phyloP scores from a whole-genome alignment of 495 filamentous ascomycete species.

The Hypoxylon rickii region DNA sequence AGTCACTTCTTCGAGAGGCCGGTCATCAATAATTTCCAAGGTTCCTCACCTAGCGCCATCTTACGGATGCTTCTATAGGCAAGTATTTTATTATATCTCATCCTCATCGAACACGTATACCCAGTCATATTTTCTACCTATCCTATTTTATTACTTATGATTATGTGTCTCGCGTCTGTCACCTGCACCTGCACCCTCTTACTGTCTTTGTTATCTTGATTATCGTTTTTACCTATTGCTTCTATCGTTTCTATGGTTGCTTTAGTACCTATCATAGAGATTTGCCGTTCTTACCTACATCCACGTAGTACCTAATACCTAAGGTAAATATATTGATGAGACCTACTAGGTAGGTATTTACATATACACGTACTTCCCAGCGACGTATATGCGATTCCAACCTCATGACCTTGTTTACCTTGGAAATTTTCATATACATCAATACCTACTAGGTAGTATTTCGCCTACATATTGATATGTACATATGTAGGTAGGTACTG shows the following conservation, averaged over 20 bases:
- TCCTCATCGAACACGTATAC: slow-evolving; percentile 34
- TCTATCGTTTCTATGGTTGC: neutral
- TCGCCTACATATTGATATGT: too few species aligned
- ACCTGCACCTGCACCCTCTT: slow-evolving; percentile 4
- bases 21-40: slow-evolving; percentile 36
- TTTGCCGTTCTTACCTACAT: neutral
- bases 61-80: slow-evolving; percentile 35
- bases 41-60: slow-evolving; percentile 19
- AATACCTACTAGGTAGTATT: too few species aligned
- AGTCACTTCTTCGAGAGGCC: slow-evolving; percentile 31
- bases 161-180: slow-evolving; percentile 11
- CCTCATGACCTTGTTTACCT: too few species aligned
- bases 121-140: slow-evolving; percentile 28
- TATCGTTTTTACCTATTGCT: too few species aligned
- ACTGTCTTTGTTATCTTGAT: too few species aligned
- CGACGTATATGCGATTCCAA: too few species aligned
- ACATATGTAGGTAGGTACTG: too few species aligned
- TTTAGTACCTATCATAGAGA: neutral
- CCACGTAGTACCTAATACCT: too few species aligned
- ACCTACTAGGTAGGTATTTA: too few species aligned
- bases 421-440: too few species aligned
- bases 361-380: too few species aligned
- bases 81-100: slow-evolving; percentile 34
- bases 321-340: too few species aligned
- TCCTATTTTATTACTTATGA: slow-evolving; percentile 20